Conservation (phyloP, 2,329 filamentous ascomycete genomes). For the Monosporascus sp. region DNA sequence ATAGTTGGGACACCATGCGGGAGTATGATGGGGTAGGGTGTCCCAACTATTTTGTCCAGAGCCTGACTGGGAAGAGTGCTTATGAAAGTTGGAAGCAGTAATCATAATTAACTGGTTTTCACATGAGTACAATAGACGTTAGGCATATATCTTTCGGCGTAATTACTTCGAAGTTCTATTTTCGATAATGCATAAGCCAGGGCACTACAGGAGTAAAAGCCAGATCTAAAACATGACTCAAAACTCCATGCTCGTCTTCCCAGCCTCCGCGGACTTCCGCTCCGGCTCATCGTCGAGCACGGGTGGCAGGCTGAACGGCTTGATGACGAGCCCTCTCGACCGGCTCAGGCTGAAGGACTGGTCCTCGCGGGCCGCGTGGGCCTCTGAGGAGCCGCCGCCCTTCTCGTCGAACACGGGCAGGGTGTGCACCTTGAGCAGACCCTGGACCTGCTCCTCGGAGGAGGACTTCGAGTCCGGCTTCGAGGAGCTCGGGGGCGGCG, state of each 20-base stretch:
- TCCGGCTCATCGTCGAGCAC: conserved; percentile 63
- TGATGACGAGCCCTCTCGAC: conserved; percentile 74
- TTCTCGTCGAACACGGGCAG: conserved; percentile 84
- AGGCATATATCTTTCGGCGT: too few species aligned
- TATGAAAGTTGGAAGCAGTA: too few species aligned
- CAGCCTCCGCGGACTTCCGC: conserved; percentile 42
- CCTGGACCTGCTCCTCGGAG: conserved; percentile 75
- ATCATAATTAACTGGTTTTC: too few species aligned
- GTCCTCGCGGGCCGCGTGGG: conserved; percentile 70
- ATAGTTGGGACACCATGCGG: too few species aligned
- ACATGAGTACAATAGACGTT: too few species aligned
- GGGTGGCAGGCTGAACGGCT: conserved; percentile 84
- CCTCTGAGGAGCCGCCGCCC: conserved; percentile 69
- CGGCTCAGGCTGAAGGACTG: conserved; percentile 86
- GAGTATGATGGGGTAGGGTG: too few species aligned
- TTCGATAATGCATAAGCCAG: too few species aligned
- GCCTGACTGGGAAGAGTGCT: too few species aligned
- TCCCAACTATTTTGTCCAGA: too few species aligned
- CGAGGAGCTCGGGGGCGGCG: conserved; percentile 45
- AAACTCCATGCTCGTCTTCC: conserved; percentile 72
- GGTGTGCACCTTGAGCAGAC: conserved; percentile 77
- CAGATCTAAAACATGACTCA: conserved; percentile 30
- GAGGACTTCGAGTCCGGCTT: conserved; percentile 38
- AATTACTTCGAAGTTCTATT: too few species aligned
- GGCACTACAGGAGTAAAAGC: too few species aligned